These are phyloP conservation scores for Yamagishiella unicocca DNA, from an alignment of 139 green algal species.

Conservation along the genomic window DNA sequence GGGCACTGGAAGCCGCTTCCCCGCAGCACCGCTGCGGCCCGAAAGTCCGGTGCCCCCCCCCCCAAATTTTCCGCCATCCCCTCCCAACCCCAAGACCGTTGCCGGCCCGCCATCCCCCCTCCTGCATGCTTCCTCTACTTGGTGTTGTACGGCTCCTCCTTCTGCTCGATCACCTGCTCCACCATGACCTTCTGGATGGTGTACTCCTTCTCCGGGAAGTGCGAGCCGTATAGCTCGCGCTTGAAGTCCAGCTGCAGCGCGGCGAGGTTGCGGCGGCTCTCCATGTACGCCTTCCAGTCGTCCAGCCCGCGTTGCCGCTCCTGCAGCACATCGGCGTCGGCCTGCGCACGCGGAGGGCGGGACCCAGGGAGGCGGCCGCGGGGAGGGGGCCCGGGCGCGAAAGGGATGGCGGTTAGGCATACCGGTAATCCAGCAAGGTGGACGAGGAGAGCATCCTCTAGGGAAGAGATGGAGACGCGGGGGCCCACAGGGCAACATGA, in stretches of 20 bases:
- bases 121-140: background rate
- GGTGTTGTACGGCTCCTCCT: conserved; percentile 79
- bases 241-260: conserved; percentile 69
- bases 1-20: too few relatives aligned
- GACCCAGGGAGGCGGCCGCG: background rate
- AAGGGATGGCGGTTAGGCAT: background rate
- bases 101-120: too few relatives aligned
- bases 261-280: conserved; percentile 68
- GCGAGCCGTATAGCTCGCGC: conserved; percentile 62
- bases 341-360: conserved; percentile 53
- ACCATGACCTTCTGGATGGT: conserved; percentile 75
- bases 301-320: conserved; percentile 75
- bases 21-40: too few relatives aligned
- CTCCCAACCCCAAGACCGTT: too few relatives aligned
- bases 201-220: conserved; percentile 64
- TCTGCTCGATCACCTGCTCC: conserved; percentile 80
- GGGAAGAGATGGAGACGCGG: too few relatives aligned
- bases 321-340: conserved; percentile 83
- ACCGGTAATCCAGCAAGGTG: too few relatives aligned
- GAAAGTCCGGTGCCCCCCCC: too few relatives aligned
- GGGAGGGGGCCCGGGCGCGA: background rate
- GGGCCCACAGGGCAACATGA: too few relatives aligned
- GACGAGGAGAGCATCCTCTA: too few relatives aligned
- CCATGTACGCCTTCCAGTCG: conserved; percentile 78
- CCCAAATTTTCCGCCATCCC: too few relatives aligned